Percentiles rank a stretch among this genome's conserved stretches.
These are phyloP conservation scores for Wickerhamomyces chambardii DNA, from an alignment of 805 yeast species.

Conservation along the genomic window DNA sequence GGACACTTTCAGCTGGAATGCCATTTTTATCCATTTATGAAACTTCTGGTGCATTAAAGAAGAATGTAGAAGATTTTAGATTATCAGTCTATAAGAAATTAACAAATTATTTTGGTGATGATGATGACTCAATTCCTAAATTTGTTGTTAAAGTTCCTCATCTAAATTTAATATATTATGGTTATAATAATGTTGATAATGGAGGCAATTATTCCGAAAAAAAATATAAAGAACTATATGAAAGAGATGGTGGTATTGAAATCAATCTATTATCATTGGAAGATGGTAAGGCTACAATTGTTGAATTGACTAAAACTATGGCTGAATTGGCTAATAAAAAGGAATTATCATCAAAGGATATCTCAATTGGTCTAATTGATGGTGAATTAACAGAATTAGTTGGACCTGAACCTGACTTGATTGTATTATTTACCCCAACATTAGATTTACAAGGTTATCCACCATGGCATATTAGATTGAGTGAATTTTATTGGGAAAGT, in stretches of 20 bases:
- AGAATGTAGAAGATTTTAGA: conserved; percentile 44
- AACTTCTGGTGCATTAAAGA: conserved; percentile 58
- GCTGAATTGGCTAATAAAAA: conserved; percentile 59
- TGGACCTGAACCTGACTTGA: conserved; percentile 88
- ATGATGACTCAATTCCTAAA: conserved; percentile 56
- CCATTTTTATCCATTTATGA: conserved; percentile 70
- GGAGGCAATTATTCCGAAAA: conserved; percentile 21
- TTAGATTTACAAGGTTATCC: conserved; percentile 92
- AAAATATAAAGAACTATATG: conserved; percentile 5
- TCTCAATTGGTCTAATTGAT: conserved; percentile 70
- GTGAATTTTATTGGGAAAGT: conserved; percentile 87
- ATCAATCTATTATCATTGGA: conserved; percentile 59
- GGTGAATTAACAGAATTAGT: conserved; percentile 65
- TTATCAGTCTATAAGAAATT: conserved; percentile 50
- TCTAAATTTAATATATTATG: conserved; percentile 38
- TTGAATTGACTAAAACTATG: conserved; percentile 80
- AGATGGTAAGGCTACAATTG: conserved; percentile 88
- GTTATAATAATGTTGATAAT: conserved; percentile 23
- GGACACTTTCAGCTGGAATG: conserved; percentile 90
- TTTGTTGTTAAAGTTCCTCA: conserved; percentile 63
- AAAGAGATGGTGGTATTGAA: conserved; percentile 48
- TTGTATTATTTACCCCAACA: conserved; percentile 77
- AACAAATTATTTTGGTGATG: conserved; percentile 65
- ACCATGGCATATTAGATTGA: conserved; percentile 93
- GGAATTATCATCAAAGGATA: conserved; percentile 54